Evolutionary conservation across 345 rosid genomes (phyloP).

Genomic region (Eucalyptus sp.): DNA sequence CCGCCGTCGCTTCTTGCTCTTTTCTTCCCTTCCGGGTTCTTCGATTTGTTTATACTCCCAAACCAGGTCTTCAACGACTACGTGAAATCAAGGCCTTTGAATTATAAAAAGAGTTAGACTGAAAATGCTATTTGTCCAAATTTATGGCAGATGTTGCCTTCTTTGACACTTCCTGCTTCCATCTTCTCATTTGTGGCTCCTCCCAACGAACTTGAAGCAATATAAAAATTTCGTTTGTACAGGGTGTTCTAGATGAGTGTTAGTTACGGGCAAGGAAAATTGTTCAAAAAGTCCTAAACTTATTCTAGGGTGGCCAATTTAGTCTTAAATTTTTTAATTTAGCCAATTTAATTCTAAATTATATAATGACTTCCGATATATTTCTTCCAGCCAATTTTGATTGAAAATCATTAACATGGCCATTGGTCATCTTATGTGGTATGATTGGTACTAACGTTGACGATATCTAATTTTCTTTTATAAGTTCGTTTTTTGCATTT

Average conservation of each 20-base stretch:
- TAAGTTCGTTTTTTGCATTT: background rate
- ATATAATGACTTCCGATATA: background rate
- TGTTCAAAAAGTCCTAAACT: background rate
- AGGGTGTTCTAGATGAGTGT: background rate
- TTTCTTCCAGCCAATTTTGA: background rate
- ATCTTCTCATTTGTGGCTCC: background rate
- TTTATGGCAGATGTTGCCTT: background rate
- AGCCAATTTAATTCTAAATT: no score
- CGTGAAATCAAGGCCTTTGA: background rate
- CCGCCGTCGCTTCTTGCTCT: background rate
- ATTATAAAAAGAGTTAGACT: background rate
- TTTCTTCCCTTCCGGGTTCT: background rate
- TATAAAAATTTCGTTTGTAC: background rate
- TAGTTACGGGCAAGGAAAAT: accelerated
- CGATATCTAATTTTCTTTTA: background rate
- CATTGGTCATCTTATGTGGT: accelerated
- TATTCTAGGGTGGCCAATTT: background rate
- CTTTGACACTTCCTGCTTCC: background rate
- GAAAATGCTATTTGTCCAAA: background rate
- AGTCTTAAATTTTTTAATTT: background rate
- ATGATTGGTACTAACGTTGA: background rate
- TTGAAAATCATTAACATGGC: accelerated
- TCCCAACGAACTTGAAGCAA: background rate
- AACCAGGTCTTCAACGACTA: background rate
- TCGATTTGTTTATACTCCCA: background rate